Conservation (phyloP, 345 rosid species). For the Luvunga scandens region DNA sequence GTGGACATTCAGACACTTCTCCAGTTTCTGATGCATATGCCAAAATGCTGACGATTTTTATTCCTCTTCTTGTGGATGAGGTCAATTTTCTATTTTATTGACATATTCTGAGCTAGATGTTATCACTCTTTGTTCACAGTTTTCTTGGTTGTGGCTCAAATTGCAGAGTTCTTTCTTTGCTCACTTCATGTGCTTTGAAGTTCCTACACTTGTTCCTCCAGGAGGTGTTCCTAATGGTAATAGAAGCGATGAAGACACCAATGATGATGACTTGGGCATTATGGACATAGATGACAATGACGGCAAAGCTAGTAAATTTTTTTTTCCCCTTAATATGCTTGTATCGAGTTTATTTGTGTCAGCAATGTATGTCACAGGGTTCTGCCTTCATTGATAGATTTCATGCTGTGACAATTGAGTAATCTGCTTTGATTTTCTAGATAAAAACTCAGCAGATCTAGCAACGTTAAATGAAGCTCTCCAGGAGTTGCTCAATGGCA, state of each 20-base stretch:
- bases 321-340: not conserved
- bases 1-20: slow-evolving; percentile 73
- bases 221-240: slow-evolving; percentile 67
- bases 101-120: slow-evolving; percentile 9
- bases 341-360: slow-evolving; percentile 13
- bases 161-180: slow-evolving; percentile 99
- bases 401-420: slow-evolving; percentile 14
- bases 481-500: slow-evolving; percentile 96
- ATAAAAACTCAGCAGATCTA: slow-evolving; percentile 73
- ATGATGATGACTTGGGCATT: slow-evolving; percentile 91
- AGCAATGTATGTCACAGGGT: slow-evolving; percentile 10
- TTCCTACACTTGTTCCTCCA: slow-evolving; percentile 90
- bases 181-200: slow-evolving; percentile 99
- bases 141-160: slow-evolving; percentile 26
- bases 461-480: slow-evolving; percentile 84
- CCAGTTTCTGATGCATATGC: slow-evolving; percentile 97
- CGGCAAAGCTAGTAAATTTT: slow-evolving; percentile 59
- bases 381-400: not conserved
- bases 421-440: slow-evolving; percentile 38
- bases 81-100: slow-evolving; percentile 34
- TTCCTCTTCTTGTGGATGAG: slow-evolving; percentile 99
- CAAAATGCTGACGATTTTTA: slow-evolving; percentile 92
- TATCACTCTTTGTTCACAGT: slow-evolving; percentile 13
- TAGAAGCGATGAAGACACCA: slow-evolving; percentile 49
- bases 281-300: slow-evolving; percentile 90